phyloP scores from a whole-genome alignment of 2,329 filamentous ascomycete genomes.

The Macrophomina pseudophaseolina region DNA sequence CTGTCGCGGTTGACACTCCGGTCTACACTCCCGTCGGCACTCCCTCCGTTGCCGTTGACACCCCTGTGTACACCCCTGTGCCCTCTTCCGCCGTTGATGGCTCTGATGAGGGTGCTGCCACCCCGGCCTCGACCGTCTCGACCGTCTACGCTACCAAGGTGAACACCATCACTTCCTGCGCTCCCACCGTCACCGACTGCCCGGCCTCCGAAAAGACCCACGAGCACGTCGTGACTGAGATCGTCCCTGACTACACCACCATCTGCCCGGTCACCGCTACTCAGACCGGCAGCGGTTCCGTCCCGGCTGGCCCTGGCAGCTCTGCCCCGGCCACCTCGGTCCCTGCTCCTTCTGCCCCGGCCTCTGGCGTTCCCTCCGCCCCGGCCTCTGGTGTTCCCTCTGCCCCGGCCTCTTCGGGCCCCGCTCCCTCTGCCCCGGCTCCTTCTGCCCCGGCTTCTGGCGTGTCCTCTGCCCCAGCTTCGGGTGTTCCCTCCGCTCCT shows the following conservation, averaged over 20 bases:
- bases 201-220: conserved; percentile 28
- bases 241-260: conserved; percentile 43
- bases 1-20: conserved; percentile 1
- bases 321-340: neutral
- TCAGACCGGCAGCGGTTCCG: neutral
- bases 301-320: neutral
- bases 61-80: conserved; percentile 1
- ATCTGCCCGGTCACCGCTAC: conserved; percentile 43
- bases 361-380: neutral
- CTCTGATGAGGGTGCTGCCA: neutral
- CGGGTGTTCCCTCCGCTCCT: neutral
- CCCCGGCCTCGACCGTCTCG: conserved; percentile 7
- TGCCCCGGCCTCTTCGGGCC: neutral
- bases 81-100: neutral
- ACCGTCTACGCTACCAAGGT: conserved; percentile 26
- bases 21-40: neutral
- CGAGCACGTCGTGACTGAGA: conserved; percentile 27
- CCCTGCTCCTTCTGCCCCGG: neutral
- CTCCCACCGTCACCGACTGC: conserved; percentile 28
- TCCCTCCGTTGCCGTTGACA: conserved; percentile 13
- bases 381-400: neutral
- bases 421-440: neutral
- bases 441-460: conserved; percentile 8
- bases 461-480: neutral
- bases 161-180: conserved; percentile 25